A percentile compares a stretch with the other conserved stretches of the same genome.
Evolutionary conservation across 2,329 filamentous ascomycete genomes (phyloP).

Genomic region (Stenocarpella maydis): DNA sequence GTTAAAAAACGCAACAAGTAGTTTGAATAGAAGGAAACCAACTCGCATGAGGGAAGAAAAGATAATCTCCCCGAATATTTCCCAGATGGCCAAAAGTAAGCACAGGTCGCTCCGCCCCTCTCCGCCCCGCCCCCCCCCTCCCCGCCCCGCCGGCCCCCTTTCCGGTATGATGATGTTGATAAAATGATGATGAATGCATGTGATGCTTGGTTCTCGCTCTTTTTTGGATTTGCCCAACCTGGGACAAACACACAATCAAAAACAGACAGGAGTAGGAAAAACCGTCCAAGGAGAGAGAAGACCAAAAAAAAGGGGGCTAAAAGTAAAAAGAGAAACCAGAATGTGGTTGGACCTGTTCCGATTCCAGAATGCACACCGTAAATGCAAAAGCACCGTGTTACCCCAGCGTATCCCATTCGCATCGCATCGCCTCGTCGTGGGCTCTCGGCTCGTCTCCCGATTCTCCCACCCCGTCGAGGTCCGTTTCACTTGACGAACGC

Average conservation of each 20-base stretch:
- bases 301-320: constrained; percentile 35
- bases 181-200: constrained; percentile 21
- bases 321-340: constrained; percentile 18
- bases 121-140: neutral
- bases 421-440: constrained; percentile 30
- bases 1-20: constrained; percentile 32
- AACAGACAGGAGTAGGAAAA: constrained; percentile 35
- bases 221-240: constrained; percentile 31
- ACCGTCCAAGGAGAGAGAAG: constrained; percentile 9
- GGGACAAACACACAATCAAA: constrained; percentile 35
- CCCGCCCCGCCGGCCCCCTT: neutral
- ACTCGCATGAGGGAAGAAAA: neutral
- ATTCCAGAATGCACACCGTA: constrained; percentile 29
- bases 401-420: constrained; percentile 13
- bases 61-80: neutral
- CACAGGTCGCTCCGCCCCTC: constrained; percentile 13
- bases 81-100: constrained; percentile 21
- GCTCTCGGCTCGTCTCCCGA: neutral
- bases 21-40: constrained; percentile 10
- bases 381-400: constrained; percentile 26
- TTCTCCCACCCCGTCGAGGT: neutral
- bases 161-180: constrained; percentile 14
- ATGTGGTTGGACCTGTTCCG: constrained; percentile 33
- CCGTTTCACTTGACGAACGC: neutral
- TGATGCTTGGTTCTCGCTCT: constrained; percentile 27